Base-by-base conservation (phyloP, 345 rosid species). In the Erodium maritimum region DNA sequence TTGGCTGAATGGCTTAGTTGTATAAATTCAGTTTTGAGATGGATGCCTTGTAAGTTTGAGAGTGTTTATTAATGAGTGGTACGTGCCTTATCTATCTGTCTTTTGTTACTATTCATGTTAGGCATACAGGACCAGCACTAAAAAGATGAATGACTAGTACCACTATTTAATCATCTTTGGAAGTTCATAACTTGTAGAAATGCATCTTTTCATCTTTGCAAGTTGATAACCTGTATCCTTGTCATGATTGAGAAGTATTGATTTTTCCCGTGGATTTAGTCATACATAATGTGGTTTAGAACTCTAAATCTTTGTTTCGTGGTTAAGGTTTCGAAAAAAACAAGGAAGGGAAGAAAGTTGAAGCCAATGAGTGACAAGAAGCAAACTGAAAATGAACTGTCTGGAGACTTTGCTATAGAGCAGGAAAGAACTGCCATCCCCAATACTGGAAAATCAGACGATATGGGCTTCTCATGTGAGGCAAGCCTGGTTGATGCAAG, bases 271-370 rank as follows among this genome's bases (percentile, higher is more conserved):
- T 50, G 56, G 17, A 24, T 53, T 18, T 57, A 48, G 37, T 48
- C n/a, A 61, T 23, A 17, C n/a, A 55, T 20, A 54, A 19, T n/a
- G n/a, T n/a, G n/a, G 51, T 5, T 64, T 56, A n/a, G n/a, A n/a
- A n/a, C n/a, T n/a, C n/a, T 61, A 60, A 70, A 55, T 7, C 16
- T 51, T 53, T 55, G 24, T 65, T 69, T 68, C 33, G 48, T 76
- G 37, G 59, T 62, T 52, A 73, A 91, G 99, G 99, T 91, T 74
- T 80, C 91, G 23, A 88, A 65, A 79, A 89, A 82, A 70, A 80
- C 82, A 54, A 88, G 98, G 68, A 86, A 70, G 70, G 69, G 67
- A 24, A 84, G 80, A 74, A 88, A 76, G 77, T 85, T 74, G 63
- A 75, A 76, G 75, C 56, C 55, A 21, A 61, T 17, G 5, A 46